Conservation (phyloP, 495 filamentous ascomycete species). For the Letharia columbiana region DNA sequence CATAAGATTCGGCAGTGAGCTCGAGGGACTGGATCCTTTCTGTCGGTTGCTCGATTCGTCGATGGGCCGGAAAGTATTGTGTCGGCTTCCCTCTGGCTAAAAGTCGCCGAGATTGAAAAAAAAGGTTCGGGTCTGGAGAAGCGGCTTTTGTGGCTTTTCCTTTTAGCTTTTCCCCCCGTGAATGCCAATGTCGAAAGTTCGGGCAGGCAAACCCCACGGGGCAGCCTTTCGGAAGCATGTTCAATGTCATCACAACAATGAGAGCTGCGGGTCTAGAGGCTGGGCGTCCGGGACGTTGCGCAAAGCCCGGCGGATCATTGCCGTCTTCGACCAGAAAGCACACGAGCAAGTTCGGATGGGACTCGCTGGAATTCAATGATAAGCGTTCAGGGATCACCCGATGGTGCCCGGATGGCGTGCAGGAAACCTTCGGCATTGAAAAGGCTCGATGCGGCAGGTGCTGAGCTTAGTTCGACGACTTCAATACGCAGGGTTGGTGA, state of each 20-base stretch:
- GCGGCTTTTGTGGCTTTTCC: background rate
- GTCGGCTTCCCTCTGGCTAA: too few species aligned
- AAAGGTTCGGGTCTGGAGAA: background rate
- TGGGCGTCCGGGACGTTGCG: background rate
- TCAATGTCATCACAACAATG: background rate
- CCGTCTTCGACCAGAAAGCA: background rate
- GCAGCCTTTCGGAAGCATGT: background rate
- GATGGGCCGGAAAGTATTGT: background rate
- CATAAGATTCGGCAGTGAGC: background rate
- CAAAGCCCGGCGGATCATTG: background rate
- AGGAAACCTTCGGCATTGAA: background rate
- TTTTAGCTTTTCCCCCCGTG: background rate
- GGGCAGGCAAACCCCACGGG: background rate
- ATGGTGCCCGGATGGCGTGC: background rate
- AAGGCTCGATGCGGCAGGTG: background rate
- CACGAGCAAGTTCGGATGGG: background rate
- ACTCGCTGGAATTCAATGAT: background rate
- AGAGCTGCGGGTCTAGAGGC: background rate
- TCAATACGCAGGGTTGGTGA: background rate
- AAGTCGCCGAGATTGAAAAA: too few species aligned
- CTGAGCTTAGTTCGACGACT: background rate
- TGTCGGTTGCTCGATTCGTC: background rate
- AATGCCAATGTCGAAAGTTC: background rate
- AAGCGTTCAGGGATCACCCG: background rate
- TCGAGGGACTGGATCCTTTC: background rate